These are phyloP conservation scores for Tricholoma hemisulphureum DNA, from an alignment of 768 basidiomycete species.

Conservation along the genomic window DNA sequence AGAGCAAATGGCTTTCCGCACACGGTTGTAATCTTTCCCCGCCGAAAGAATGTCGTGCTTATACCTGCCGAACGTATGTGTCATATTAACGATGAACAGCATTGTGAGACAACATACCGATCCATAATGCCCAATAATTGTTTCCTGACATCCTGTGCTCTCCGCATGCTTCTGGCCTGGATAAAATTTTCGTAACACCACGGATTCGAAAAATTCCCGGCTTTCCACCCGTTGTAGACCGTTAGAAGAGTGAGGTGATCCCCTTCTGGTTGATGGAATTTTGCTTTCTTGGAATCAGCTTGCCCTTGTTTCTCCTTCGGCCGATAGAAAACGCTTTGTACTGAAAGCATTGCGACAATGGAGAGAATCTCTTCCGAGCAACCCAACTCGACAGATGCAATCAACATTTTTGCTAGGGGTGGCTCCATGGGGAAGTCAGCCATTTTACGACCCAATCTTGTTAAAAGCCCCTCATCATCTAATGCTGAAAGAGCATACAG, in stretches of 20 bases:
- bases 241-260: conserved; percentile 90
- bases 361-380: conserved; percentile 98
- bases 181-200: conserved; percentile 99
- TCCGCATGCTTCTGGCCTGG: conserved; percentile 93
- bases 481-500: conserved; percentile 94
- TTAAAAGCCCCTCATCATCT: conserved; percentile 95
- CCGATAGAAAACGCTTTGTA: conserved; percentile 95
- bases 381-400: conserved; percentile 94
- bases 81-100: neutral
- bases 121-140: conserved; percentile 99
- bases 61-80: conserved; percentile 52
- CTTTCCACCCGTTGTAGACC: conserved; percentile 99
- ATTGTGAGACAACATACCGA: conserved; percentile 50
- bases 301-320: conserved; percentile 99
- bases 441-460: conserved; percentile 96
- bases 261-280: conserved; percentile 98
- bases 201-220: conserved; percentile 92
- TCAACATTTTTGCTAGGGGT: conserved; percentile 94
- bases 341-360: conserved; percentile 95
- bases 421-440: conserved; percentile 99
- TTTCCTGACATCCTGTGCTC: conserved; percentile 97
- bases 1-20: conserved; percentile 93
- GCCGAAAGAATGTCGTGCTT: conserved; percentile 96
- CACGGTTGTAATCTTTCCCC: conserved; percentile 87
- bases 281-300: conserved; percentile 99